phyloP scores from a whole-genome alignment of 2,329 filamentous ascomycete genomes.

The Sporothrix brasiliensis region DNA sequence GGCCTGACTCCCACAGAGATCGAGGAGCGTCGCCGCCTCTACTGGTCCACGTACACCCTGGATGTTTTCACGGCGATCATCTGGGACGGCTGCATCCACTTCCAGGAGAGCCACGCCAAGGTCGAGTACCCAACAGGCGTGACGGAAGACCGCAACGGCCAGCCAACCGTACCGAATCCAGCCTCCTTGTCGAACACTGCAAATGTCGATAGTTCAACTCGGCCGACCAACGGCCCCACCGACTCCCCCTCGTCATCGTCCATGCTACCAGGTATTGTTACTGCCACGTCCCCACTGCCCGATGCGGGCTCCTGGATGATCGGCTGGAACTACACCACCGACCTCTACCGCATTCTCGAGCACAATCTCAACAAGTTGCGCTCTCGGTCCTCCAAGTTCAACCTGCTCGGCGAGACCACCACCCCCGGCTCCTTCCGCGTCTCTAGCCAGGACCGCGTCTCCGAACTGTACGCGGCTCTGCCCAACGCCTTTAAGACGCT shows the following conservation, averaged over 20 bases:
- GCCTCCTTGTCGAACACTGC: neutral
- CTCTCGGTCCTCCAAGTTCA: constrained; percentile 32
- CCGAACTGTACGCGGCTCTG: constrained; percentile 39
- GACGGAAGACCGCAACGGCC: constrained; percentile 18
- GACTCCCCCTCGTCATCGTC: constrained; percentile 12
- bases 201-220: neutral
- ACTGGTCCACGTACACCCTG: constrained; percentile 61
- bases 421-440: constrained; percentile 31
- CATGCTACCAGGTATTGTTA: neutral
- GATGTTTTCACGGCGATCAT: constrained; percentile 59
- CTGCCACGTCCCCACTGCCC: neutral
- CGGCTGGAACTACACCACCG: constrained; percentile 62
- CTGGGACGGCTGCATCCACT: constrained; percentile 52
- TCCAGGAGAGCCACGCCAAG: constrained; percentile 50
- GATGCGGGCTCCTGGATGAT: constrained; percentile 49
- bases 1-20: constrained; percentile 33
- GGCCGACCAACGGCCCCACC: neutral
- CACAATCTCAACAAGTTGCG: constrained; percentile 44
- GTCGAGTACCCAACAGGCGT: constrained; percentile 52
- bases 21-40: constrained; percentile 41
- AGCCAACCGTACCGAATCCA: neutral
- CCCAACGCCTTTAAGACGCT: constrained; percentile 41
- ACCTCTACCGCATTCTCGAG: constrained; percentile 59
- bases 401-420: constrained; percentile 31
- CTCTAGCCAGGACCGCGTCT: constrained; percentile 36